Conservation (phyloP, 2,329 filamentous ascomycete genomes). For the Xylaria sp. region DNA sequence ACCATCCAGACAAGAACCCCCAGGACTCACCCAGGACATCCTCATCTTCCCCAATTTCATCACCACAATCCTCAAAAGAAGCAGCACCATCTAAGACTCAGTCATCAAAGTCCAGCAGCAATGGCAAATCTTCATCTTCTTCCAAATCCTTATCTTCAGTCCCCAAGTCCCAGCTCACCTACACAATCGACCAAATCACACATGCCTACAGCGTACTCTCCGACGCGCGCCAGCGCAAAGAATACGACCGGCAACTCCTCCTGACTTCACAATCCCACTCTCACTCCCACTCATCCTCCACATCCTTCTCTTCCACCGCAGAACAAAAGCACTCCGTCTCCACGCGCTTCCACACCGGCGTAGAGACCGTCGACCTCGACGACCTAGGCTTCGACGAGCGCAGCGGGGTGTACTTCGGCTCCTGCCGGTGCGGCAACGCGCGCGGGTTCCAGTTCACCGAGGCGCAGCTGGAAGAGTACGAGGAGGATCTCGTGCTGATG, state of each 20-base stretch:
- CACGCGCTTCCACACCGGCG: constrained; percentile 58
- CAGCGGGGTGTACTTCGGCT: constrained; percentile 63
- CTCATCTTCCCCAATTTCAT: constrained; percentile 24
- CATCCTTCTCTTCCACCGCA: constrained; percentile 25
- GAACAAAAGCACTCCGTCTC: constrained; percentile 39
- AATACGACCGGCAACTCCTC: constrained; percentile 65
- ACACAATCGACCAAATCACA: constrained; percentile 72
- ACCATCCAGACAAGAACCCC: constrained; percentile 71
- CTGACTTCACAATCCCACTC: constrained; percentile 12
- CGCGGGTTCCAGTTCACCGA: constrained; percentile 70
- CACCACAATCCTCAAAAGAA: constrained; percentile 15
- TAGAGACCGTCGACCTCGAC: constrained; percentile 73
- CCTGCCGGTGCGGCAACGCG: constrained; percentile 73
- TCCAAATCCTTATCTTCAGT: constrained; percentile 23
- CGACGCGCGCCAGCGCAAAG: constrained; percentile 58
- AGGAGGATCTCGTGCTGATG: constrained; percentile 68
- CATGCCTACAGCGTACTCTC: constrained; percentile 68
- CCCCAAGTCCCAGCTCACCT: constrained; percentile 46
- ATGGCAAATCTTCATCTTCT: constrained; percentile 32
- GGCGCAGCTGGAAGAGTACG: constrained; percentile 68
- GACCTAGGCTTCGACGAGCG: constrained; percentile 67
- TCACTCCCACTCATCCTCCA: constrained; percentile 1
- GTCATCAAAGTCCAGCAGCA: constrained; percentile 19
- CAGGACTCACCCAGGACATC: constrained; percentile 25
- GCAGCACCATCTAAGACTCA: constrained; percentile 19